phyloP scores from a whole-genome alignment of 306 rosid species.

The Sesbania bispinosa region DNA sequence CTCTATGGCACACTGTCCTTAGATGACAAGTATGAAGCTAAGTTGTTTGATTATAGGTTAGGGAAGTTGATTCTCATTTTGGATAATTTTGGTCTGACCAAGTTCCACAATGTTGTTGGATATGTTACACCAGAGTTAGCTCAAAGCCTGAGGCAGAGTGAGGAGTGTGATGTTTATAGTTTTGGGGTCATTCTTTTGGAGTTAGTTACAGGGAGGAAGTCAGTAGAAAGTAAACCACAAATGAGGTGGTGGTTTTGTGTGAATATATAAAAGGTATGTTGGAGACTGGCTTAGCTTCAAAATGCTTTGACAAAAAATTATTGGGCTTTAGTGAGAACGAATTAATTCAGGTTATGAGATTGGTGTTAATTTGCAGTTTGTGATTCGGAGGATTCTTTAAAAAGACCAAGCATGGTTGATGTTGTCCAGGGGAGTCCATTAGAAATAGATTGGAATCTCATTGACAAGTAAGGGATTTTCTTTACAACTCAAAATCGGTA shows the following conservation, averaged over 20 bases:
- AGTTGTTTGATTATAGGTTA: conserved; percentile 88
- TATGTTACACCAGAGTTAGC: conserved; percentile 97
- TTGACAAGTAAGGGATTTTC: conserved; percentile 8
- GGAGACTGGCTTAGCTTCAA: conserved; percentile 78
- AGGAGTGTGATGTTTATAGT: conserved; percentile 94
- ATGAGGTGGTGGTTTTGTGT: conserved; percentile 83
- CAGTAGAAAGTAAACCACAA: conserved; percentile 84
- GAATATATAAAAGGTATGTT: conserved; percentile 74
- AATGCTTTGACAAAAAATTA: conserved; percentile 79
- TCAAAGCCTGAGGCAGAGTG: conserved; percentile 81
- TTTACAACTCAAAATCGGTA: conserved; percentile 21
- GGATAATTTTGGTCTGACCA: conserved; percentile 73
- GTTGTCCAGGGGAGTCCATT: conserved; percentile 92
- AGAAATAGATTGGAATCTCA: conserved; percentile 72
- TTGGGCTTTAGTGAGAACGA: conserved; percentile 77
- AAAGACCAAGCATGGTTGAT: conserved; percentile 98
- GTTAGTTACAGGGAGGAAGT: conserved; percentile 93
- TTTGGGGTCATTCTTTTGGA: conserved; percentile 92
- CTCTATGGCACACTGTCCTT: too few relatives aligned
- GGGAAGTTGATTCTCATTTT: conserved; percentile 86
- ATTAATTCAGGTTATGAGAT: conserved; percentile 86
- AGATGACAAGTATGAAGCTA: conserved; percentile 72
- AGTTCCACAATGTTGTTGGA: conserved; percentile 81
- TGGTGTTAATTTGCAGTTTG: conserved; percentile 89
- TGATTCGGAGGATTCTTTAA: conserved; percentile 79